A percentile compares a stretch with the other conserved stretches of the same genome.
Evolutionary conservation across 805 yeast genomes (phyloP).

Genomic region (Nakazawaea sp.): DNA sequence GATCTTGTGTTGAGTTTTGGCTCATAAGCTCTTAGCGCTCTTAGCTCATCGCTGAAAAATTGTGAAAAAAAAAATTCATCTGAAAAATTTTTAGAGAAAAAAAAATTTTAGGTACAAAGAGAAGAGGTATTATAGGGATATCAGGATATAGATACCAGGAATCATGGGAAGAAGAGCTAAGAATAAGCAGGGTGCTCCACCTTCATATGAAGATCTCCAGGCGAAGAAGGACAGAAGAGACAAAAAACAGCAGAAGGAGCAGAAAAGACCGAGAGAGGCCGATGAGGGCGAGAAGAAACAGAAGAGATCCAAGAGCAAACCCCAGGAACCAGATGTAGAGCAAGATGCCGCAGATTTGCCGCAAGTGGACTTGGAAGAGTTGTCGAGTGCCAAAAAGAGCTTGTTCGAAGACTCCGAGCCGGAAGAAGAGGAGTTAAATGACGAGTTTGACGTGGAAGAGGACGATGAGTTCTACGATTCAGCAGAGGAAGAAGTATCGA

Average conservation of each 20-base stretch:
- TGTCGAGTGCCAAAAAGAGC: slow-evolving; percentile 63
- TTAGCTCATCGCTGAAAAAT: slow-evolving; percentile 7
- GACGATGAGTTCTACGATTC: slow-evolving; percentile 50
- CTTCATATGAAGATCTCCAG: slow-evolving; percentile 77
- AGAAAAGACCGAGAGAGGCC: slow-evolving; percentile 19
- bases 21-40: not conserved
- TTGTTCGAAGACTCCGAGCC: slow-evolving; percentile 67
- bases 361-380: slow-evolving; percentile 60
- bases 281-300: slow-evolving; percentile 19
- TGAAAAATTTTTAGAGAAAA: not conserved
- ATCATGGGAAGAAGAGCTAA: slow-evolving; percentile 89
- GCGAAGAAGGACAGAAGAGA: slow-evolving; percentile 34
- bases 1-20: not conserved
- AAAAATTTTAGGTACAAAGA: not conserved
- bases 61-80: slow-evolving; percentile 1
- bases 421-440: slow-evolving; percentile 32
- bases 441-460: slow-evolving; percentile 25
- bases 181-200: slow-evolving; percentile 91
- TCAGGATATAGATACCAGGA: no score
- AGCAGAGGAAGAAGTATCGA: slow-evolving; percentile 52
- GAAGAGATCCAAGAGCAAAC: slow-evolving; percentile 16
- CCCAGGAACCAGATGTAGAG: slow-evolving; percentile 21
- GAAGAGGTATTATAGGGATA: no score
- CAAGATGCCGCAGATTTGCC: slow-evolving; percentile 45
- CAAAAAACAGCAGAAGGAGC: slow-evolving; percentile 21